phyloP scores from a whole-genome alignment of 352 stramenopile genomes.

The Peronosclerospora sorghi region DNA sequence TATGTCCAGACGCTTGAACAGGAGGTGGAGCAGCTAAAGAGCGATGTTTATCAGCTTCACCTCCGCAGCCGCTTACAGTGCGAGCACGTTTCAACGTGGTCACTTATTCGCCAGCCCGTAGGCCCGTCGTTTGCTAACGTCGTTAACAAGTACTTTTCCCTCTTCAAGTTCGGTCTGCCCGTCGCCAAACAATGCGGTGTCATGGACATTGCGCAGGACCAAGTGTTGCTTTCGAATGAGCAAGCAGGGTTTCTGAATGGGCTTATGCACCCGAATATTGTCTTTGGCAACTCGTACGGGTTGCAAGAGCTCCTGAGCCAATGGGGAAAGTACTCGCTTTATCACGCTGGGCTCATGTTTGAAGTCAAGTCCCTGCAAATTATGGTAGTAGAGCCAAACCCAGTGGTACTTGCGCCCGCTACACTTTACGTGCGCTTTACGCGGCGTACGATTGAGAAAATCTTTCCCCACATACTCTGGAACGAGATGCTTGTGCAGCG shows the following conservation, averaged over 20 bases:
- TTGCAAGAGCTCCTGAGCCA: conserved; percentile 38
- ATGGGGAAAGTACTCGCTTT: conserved; percentile 58
- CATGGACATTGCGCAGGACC: conserved; percentile 6
- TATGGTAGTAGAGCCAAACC: conserved; percentile 22
- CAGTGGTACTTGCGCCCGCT: conserved; percentile 32
- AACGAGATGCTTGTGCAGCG: conserved; percentile 54
- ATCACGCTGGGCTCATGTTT: conserved; percentile 39
- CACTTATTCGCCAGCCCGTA: conserved; percentile 8
- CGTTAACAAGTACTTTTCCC: conserved; percentile 49
- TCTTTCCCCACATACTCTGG: conserved; percentile 57
- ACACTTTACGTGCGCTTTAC: conserved; percentile 48
- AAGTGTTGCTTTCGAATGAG: conserved; percentile 17
- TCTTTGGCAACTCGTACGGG: conserved; percentile 39
- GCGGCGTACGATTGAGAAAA: conserved; percentile 43
- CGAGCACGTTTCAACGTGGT: conserved; percentile 10
- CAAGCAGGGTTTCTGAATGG: conserved; percentile 25
- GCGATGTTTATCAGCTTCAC: conserved; percentile 29
- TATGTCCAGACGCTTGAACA: conserved; percentile 32
- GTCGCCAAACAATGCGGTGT: conserved; percentile 10
- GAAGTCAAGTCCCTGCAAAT: conserved; percentile 34
- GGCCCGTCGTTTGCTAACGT: conserved; percentile 23
- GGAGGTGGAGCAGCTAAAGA: conserved; percentile 38
- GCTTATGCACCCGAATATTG: conserved; percentile 37
- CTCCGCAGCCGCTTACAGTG: conserved; percentile 7
- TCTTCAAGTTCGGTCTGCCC: conserved; percentile 49